A percentile compares a stretch with the other conserved stretches of the same genome.
These are phyloP conservation scores for Triticum urartu DNA, from an alignment of 176 grass and related monocot species.

Conservation along the genomic window DNA sequence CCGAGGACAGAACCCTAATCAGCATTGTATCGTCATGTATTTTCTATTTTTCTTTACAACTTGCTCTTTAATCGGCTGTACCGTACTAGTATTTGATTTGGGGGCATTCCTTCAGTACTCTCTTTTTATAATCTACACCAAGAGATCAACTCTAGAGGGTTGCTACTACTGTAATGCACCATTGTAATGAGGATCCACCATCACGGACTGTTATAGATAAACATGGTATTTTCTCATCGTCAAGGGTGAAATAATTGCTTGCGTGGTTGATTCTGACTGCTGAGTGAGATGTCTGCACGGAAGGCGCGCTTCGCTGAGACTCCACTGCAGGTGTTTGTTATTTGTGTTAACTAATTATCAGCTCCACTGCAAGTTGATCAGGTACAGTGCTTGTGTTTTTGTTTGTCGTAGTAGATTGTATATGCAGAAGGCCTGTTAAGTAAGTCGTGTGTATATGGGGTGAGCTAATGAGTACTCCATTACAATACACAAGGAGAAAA, in stretches of 20 bases:
- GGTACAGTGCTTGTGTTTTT: neutral
- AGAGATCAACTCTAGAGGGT: neutral
- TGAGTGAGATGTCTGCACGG: neutral
- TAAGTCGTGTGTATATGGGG: too few relatives aligned
- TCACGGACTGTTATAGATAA: neutral
- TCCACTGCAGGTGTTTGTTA: neutral
- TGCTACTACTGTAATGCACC: neutral
- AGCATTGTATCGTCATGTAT: neutral
- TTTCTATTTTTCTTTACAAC: neutral
- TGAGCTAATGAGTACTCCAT: neutral
- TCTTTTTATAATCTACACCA: neutral
- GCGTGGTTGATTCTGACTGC: neutral
- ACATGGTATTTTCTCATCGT: neutral
- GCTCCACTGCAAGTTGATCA: neutral
- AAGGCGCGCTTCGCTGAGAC: neutral
- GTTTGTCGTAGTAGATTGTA: neutral
- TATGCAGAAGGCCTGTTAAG: too few relatives aligned
- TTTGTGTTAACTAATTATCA: neutral
- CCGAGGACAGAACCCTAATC: neutral
- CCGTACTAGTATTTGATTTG: neutral
- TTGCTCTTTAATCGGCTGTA: neutral
- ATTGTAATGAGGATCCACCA: neutral
- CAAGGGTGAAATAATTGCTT: neutral
- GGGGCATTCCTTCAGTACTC: neutral
- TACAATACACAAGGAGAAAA: neutral